These are phyloP conservation scores for Gynostemma pentaphyllum DNA, from an alignment of 306 rosid species.

Conservation along the genomic window DNA sequence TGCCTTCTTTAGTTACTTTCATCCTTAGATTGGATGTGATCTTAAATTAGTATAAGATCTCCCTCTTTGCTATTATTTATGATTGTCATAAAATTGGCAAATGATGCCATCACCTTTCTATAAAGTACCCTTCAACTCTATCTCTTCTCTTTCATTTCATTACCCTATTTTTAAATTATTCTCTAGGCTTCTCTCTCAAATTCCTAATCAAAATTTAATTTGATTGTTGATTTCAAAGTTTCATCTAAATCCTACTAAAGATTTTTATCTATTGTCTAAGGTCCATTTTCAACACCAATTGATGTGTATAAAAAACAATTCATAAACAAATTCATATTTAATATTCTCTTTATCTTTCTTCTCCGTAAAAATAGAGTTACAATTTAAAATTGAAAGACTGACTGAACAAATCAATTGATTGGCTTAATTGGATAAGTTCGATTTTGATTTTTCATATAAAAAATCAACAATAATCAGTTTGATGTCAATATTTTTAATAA, in stretches of 20 bases:
- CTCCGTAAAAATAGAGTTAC: too few relatives aligned
- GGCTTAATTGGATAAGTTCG: too few relatives aligned
- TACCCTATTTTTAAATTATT: not conserved
- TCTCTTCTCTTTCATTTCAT: not conserved
- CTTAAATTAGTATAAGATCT: not conserved
- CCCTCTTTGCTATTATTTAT: not conserved
- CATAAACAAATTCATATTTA: not conserved
- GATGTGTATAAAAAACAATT: too few relatives aligned
- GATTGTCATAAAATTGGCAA: not conserved
- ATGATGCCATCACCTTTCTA: not conserved
- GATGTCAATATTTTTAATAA: too few relatives aligned
- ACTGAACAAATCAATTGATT: too few relatives aligned
- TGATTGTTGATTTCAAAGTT: not conserved
- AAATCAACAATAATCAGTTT: too few relatives aligned
- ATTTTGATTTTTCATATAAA: too few relatives aligned
- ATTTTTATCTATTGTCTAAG: not conserved
- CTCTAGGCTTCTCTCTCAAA: not conserved
- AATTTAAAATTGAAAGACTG: too few relatives aligned
- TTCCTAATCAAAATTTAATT: not conserved
- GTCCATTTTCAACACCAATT: too few relatives aligned
- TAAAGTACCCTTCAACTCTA: not conserved
- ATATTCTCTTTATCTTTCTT: not conserved
- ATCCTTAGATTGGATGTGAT: constrained; percentile 2
- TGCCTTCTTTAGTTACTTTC: constrained; percentile 10
- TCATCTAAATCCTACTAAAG: not conserved